Percentiles rank a stretch among this genome's conserved stretches.
Evolutionary conservation across 768 basidiomycete species (phyloP).

Genomic region (Russula olivacea): DNA sequence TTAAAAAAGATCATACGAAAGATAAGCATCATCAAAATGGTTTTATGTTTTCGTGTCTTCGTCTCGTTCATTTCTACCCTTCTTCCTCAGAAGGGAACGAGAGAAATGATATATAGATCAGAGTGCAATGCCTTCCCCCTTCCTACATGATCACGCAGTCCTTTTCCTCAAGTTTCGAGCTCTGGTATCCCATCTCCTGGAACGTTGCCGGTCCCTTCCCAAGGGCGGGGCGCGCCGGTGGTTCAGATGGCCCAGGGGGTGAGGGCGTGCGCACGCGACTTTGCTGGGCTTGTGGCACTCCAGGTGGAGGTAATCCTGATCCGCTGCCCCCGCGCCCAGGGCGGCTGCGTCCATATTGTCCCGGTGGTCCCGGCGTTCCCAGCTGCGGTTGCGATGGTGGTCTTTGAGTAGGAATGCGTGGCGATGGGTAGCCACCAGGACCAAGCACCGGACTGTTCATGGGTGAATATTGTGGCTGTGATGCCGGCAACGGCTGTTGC

Average conservation of each 20-base stretch:
- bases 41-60: background rate
- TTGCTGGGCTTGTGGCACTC: background rate
- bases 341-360: slow-evolving; percentile 2
- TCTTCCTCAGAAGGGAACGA: background rate
- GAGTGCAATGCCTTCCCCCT: background rate
- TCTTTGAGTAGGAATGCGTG: background rate
- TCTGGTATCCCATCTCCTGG: slow-evolving; percentile 89
- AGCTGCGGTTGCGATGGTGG: slow-evolving; percentile 3
- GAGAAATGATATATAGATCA: background rate
- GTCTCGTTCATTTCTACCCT: background rate
- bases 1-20: background rate
- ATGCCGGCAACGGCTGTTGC: background rate
- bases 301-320: background rate
- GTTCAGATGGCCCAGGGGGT: background rate
- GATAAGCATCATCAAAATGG: background rate
- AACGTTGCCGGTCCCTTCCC: slow-evolving; percentile 65
- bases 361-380: background rate
- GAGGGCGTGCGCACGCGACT: background rate
- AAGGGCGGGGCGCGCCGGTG: slow-evolving; percentile 22
- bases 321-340: background rate
- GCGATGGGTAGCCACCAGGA: slow-evolving; percentile 6
- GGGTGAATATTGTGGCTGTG: background rate
- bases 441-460: background rate
- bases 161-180: slow-evolving; percentile 70
- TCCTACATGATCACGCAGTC: slow-evolving; percentile 81